These are phyloP conservation scores for Colletotrichum sansevieriae DNA, from an alignment of 2,329 filamentous ascomycete species.

Conservation along the genomic window DNA sequence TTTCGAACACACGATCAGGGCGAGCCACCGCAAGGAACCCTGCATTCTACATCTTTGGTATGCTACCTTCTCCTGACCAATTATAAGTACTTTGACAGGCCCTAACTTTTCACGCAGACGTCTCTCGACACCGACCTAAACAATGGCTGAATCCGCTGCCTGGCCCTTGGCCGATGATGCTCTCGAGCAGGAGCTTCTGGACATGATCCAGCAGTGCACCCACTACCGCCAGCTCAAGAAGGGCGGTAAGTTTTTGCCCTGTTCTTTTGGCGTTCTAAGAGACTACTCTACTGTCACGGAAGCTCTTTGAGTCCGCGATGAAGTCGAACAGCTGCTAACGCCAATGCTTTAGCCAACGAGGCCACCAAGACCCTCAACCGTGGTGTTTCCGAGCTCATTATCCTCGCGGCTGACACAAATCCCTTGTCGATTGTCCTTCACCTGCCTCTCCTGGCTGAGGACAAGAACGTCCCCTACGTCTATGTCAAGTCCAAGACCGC, in stretches of 20 bases:
- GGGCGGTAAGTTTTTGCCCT: slow-evolving; percentile 72
- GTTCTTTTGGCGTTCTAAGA: neutral
- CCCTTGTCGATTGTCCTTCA: slow-evolving; percentile 91
- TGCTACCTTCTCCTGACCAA: neutral
- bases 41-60: slow-evolving; percentile 48
- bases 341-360: slow-evolving; percentile 41
- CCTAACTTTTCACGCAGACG: slow-evolving; percentile 24
- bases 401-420: slow-evolving; percentile 84
- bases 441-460: slow-evolving; percentile 88
- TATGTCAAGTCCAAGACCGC: slow-evolving; percentile 78
- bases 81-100: neutral
- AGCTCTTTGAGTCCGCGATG: neutral
- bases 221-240: slow-evolving; percentile 86
- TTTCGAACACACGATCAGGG: slow-evolving; percentile 54
- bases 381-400: slow-evolving; percentile 88
- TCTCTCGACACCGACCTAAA: slow-evolving; percentile 24
- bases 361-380: slow-evolving; percentile 91
- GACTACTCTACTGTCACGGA: too few relatives aligned
- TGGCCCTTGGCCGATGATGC: slow-evolving; percentile 81
- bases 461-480: slow-evolving; percentile 78
- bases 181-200: slow-evolving; percentile 85
- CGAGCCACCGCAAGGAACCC: slow-evolving; percentile 74
- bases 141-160: slow-evolving; percentile 53
- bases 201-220: slow-evolving; percentile 80
- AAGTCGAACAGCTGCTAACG: slow-evolving; percentile 57